Evolutionary conservation across 768 basidiomycete genomes (phyloP), one percentile per base, ranked within the genome.

Genomic region (Gyrodon lividus): DNA sequence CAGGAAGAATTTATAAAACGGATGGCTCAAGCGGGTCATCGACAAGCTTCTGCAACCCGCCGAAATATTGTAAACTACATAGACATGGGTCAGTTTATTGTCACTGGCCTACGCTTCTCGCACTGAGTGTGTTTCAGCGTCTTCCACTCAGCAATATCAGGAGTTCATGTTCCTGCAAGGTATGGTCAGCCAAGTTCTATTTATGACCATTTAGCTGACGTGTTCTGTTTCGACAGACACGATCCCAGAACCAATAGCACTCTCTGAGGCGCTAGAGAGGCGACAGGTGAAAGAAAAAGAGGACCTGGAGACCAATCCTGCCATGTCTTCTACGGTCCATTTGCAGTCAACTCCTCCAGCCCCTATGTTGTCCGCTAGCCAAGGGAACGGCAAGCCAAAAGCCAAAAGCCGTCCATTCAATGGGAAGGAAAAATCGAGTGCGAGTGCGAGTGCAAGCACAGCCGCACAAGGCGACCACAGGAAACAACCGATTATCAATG

Each of bases 1-100:
- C 62, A 94, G 92, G 91, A 94, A 71, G 88, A 92, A 62, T 93
- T 92, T 65, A 80, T 93, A 49, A 88, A 89, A 67, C 78, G 83
- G 43, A 75, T 92, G 62, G 77, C 82, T 16, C 80, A 81, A 65
- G 83, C 84, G 22, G 87, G 85, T 12, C 81, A 87, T 52, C 77
- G 77, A 43, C 80, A 85, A 61, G 87, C 89, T 9, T 72, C 72
- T 52, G 72, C 76, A 16, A 80, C 83, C 44, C 75, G 77, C 51
- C 77, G 88, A 52, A 78, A 74, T 50, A 74, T 70, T 19, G 73
- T 92, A 10, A 77, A 79, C 47, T 89, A 92, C 57, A 74, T 77
- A 35, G 89, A 94, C 65, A 79, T 92, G 77, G 85, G 91, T 92
- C 55, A 50, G 82, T 69, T 43, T 45, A 34, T 28, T 12, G 20